phyloP scores from a whole-genome alignment of 176 grass and related monocot genomes.

The Musa troglodytarum region DNA sequence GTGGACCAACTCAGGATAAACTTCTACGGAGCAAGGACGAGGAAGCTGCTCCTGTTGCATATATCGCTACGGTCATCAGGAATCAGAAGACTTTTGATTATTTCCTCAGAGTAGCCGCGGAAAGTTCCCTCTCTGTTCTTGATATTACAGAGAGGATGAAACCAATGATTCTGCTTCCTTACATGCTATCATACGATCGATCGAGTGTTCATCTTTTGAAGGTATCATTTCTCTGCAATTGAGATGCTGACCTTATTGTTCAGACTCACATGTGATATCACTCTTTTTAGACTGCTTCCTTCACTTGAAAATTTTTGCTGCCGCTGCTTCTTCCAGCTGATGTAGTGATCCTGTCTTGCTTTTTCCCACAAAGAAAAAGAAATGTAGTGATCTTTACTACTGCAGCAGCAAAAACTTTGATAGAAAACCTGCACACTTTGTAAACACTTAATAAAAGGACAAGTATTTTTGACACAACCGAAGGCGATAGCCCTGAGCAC shows the following conservation, averaged over 20 bases:
- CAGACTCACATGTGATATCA: too few species aligned
- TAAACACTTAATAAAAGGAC: too few species aligned
- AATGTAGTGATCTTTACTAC: too few species aligned
- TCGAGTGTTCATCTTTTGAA: slow-evolving; percentile 64
- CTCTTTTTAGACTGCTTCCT: too few species aligned
- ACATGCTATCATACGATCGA: slow-evolving; percentile 69
- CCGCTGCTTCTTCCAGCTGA: too few species aligned
- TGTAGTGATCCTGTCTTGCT: too few species aligned
- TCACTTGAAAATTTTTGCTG: too few species aligned
- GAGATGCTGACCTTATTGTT: not conserved
- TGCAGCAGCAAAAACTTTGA: too few species aligned
- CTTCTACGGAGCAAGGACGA: not conserved
- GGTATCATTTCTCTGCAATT: slow-evolving; percentile 11
- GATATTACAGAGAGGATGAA: slow-evolving; percentile 34
- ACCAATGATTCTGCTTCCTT: slow-evolving; percentile 53
- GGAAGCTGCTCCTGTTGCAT: slow-evolving; percentile 36
- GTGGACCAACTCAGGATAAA: not conserved
- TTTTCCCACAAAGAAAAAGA: too few species aligned
- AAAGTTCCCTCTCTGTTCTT: slow-evolving; percentile 40
- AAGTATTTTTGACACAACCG: too few species aligned
- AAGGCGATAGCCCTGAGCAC: too few species aligned
- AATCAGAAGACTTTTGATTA: slow-evolving; percentile 68
- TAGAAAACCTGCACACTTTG: too few species aligned
- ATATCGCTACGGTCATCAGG: slow-evolving; percentile 73
- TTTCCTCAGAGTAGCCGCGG: slow-evolving; percentile 41